Percentiles rank a stretch among this genome's conserved stretches.
phyloP scores from a whole-genome alignment of 2,329 filamentous ascomycete genomes.

The Aureobasidium mangrovei region DNA sequence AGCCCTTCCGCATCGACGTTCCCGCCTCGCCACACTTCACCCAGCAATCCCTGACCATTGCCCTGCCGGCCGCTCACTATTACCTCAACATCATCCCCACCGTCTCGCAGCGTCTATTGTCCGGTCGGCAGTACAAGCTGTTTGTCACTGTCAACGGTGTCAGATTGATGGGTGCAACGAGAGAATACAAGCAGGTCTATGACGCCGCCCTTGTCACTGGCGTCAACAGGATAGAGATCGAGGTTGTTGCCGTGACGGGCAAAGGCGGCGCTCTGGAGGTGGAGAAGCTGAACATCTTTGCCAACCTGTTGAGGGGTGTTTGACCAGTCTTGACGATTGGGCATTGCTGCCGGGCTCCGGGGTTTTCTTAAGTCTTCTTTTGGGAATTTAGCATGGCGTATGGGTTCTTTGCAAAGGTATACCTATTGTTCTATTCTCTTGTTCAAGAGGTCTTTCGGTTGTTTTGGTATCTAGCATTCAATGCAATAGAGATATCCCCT shows the following conservation, averaged over 20 bases:
- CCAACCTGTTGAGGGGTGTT: slow-evolving; percentile 52
- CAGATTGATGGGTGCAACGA: slow-evolving; percentile 41
- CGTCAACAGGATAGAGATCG: slow-evolving; percentile 69
- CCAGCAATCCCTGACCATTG: slow-evolving; percentile 65
- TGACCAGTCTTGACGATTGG: neutral
- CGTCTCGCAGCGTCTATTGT: slow-evolving; percentile 45
- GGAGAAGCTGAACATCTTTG: slow-evolving; percentile 68
- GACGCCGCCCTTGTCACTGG: slow-evolving; percentile 64
- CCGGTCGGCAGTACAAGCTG: slow-evolving; percentile 62
- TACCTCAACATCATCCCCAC: slow-evolving; percentile 63
- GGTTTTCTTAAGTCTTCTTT: neutral
- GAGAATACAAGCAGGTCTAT: slow-evolving; percentile 59
- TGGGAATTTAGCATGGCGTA: neutral
- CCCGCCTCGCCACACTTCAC: slow-evolving; percentile 56
- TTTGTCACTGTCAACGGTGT: slow-evolving; percentile 64
- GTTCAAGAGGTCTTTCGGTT: too few species aligned
- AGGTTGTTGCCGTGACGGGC: slow-evolving; percentile 60
- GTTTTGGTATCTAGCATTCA: too few species aligned
- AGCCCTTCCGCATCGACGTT: slow-evolving; percentile 55
- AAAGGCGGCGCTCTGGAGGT: slow-evolving; percentile 49
- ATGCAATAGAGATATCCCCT: too few species aligned
- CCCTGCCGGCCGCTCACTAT: slow-evolving; percentile 57
- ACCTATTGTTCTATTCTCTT: too few species aligned
- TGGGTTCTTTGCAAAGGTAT: too few species aligned
- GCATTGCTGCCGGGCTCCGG: neutral